A percentile compares a stretch with the other conserved stretches of the same genome.
Conservation (phyloP, 2,329 filamentous ascomycete species). For the Sporothrix phasma region DNA sequence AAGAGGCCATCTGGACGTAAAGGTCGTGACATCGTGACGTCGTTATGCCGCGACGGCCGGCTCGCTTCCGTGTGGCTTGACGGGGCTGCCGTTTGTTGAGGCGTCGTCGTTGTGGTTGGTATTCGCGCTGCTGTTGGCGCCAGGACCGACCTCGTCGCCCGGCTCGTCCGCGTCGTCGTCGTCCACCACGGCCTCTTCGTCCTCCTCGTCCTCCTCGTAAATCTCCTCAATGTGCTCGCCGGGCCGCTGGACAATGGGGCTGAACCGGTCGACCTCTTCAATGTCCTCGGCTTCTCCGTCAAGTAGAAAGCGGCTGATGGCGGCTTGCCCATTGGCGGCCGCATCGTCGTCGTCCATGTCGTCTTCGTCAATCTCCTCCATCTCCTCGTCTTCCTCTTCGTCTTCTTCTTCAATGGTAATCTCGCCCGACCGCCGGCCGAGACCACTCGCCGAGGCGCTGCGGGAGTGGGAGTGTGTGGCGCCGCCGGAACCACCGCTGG, state of each 20-base stretch:
- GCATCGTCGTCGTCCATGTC: conserved; percentile 31
- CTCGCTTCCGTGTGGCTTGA: background rate
- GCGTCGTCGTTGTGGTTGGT: background rate
- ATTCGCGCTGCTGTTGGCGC: background rate
- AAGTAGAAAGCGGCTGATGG: conserved; percentile 11
- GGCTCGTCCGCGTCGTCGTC: background rate
- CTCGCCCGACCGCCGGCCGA: conserved; percentile 61
- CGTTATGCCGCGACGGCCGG: conserved; percentile 1
- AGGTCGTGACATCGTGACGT: background rate
- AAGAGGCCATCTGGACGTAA: background rate
- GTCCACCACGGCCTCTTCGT: background rate
- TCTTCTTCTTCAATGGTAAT: conserved; percentile 62
- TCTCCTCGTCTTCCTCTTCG: conserved; percentile 39
- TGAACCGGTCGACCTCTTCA: conserved; percentile 52
- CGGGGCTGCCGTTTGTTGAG: background rate
- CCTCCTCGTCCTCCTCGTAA: conserved; percentile 29
- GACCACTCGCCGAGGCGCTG: conserved; percentile 48
- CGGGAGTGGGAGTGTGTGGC: conserved; percentile 38
- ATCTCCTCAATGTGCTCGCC: conserved; percentile 40
- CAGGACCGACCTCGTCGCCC: background rate
- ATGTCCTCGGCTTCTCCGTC: conserved; percentile 30
- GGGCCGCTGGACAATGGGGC: conserved; percentile 36
- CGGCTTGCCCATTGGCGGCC: background rate
- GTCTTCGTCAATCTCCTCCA: conserved; percentile 33
- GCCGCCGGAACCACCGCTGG: conserved; percentile 29